phyloP scores from a whole-genome alignment of 257 asterid genomes.

The Gynochthodes officinalis region DNA sequence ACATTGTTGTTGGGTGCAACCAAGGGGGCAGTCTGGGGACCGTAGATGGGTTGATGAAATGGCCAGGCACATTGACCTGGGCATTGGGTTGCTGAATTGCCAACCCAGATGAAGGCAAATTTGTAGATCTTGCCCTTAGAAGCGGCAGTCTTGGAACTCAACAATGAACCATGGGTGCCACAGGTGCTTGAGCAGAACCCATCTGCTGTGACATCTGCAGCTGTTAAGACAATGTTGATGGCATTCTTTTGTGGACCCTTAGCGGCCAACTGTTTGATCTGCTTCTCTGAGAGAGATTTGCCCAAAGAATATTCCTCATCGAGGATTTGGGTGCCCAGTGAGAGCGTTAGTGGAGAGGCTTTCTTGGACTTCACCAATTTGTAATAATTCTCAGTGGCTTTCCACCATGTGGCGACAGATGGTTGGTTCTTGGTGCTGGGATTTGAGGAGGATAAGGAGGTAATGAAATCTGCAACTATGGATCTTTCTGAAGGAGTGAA shows the following conservation, averaged over 20 bases:
- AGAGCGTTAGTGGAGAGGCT: slow-evolving; percentile 22
- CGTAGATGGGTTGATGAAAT: slow-evolving; percentile 55
- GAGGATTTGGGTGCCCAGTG: slow-evolving; percentile 31
- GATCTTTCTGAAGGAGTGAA: slow-evolving; percentile 34
- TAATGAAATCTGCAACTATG: slow-evolving; percentile 33
- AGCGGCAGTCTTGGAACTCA: slow-evolving; percentile 23
- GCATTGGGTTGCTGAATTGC: slow-evolving; percentile 50
- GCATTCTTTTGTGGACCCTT: slow-evolving; percentile 44
- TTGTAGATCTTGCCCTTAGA: slow-evolving; percentile 35
- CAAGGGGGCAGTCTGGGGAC: slow-evolving; percentile 51
- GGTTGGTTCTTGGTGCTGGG: slow-evolving; percentile 25
- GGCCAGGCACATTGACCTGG: slow-evolving; percentile 68
- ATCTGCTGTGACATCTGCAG: slow-evolving; percentile 43
- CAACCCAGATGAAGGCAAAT: slow-evolving; percentile 58
- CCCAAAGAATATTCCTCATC: slow-evolving; percentile 44
- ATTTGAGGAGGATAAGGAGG: slow-evolving; percentile 26
- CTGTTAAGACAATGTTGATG: slow-evolving; percentile 45
- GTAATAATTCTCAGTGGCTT: slow-evolving; percentile 38
- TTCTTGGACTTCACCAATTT: slow-evolving; percentile 31
- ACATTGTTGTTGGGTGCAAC: slow-evolving; percentile 50
- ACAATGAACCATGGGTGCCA: slow-evolving; percentile 50
- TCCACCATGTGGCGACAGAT: slow-evolving; percentile 48
- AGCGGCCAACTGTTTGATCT: slow-evolving; percentile 37
- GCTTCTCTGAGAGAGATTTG: slow-evolving; percentile 34
- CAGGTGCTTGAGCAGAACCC: slow-evolving; percentile 55